A percentile compares a stretch with the other conserved stretches of the same genome.
Conservation (phyloP, 768 basidiomycete species). For the Tubosaeta brunneosetosa region DNA sequence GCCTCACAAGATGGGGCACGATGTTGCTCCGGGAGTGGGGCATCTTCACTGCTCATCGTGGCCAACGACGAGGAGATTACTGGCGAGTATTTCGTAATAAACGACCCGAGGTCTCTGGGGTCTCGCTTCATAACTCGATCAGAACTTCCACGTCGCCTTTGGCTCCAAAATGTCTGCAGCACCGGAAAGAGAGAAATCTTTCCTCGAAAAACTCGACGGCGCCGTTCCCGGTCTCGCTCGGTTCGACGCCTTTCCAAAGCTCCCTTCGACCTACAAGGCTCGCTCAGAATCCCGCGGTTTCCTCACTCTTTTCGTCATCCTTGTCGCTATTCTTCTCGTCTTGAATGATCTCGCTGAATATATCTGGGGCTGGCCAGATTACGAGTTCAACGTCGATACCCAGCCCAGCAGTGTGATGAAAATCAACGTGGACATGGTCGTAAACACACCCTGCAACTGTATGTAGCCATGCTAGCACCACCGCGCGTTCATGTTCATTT, state of each 20-base stretch:
- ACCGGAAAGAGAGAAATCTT: constrained; percentile 19
- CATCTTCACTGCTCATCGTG: constrained; percentile 17
- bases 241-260: constrained; percentile 86
- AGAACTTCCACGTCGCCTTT: constrained; percentile 11
- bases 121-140: neutral
- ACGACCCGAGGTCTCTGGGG: constrained; percentile 10
- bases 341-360: constrained; percentile 89
- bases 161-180: constrained; percentile 10
- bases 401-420: constrained; percentile 59
- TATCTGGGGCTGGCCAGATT: constrained; percentile 90
- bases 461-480: constrained; percentile 32
- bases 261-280: constrained; percentile 75
- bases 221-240: constrained; percentile 54
- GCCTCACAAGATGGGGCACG: constrained; percentile 1
- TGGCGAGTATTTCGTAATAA: constrained; percentile 18
- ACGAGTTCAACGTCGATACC: constrained; percentile 81
- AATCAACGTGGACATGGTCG: constrained; percentile 88
- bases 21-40: constrained; percentile 7
- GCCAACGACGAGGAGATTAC: constrained; percentile 11
- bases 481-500: neutral
- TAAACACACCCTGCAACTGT: constrained; percentile 94
- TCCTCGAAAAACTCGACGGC: constrained; percentile 62
- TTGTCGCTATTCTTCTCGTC: constrained; percentile 68
- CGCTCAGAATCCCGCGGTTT: constrained; percentile 78
- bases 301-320: constrained; percentile 65